phyloP scores from a whole-genome alignment of 345 rosid genomes.

The Salix dunnii region DNA sequence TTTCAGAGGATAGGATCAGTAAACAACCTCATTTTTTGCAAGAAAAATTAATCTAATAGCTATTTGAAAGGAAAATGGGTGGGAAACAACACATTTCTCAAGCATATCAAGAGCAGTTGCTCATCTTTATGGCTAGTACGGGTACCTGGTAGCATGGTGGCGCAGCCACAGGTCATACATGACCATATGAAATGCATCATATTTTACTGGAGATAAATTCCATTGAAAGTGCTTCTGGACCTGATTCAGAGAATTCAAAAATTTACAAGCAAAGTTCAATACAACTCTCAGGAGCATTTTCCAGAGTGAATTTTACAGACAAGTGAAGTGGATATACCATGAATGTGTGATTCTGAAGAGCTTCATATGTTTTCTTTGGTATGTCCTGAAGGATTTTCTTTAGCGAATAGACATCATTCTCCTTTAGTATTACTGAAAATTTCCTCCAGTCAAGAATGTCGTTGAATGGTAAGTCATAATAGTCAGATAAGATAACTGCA shows the following conservation, averaged over 20 bases:
- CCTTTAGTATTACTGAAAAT: conserved; percentile 19
- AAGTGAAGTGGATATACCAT: background rate
- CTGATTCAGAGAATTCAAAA: background rate
- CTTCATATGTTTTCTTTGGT: background rate
- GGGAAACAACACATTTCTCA: too few species aligned
- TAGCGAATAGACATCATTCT: conserved; percentile 10
- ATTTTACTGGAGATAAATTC: background rate
- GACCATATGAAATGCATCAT: background rate
- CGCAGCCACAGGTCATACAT: too few species aligned
- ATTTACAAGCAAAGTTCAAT: too few species aligned
- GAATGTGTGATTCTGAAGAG: background rate
- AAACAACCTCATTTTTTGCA: too few species aligned
- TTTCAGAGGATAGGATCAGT: too few species aligned
- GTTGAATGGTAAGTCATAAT: conserved; percentile 19
- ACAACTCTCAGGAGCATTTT: too few species aligned
- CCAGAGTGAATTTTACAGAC: too few species aligned
- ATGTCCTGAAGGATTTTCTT: conserved; percentile 11
- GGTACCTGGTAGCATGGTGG: too few species aligned
- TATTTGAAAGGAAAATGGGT: too few species aligned
- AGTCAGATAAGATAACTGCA: conserved; percentile 22
- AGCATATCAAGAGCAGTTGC: too few species aligned
- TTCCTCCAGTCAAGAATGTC: conserved; percentile 17
- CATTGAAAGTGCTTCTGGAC: conserved; percentile 3
- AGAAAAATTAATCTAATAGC: too few species aligned
- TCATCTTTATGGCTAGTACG: too few species aligned